These are phyloP conservation scores for Eucommia ulmoides DNA, from an alignment of 257 asterid genomes.

Conservation along the genomic window DNA sequence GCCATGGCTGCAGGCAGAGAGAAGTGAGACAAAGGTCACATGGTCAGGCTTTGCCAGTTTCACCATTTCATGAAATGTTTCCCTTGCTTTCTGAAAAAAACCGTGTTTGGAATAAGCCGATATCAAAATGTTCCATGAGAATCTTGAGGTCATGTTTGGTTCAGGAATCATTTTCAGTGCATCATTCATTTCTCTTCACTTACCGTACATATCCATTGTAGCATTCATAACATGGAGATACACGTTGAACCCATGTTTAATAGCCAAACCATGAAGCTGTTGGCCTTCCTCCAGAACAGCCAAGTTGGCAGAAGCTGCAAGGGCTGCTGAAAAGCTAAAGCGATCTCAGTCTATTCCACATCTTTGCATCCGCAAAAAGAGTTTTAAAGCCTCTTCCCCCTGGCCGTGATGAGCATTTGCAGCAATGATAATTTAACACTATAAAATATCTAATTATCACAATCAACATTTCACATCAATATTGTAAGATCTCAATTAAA, in stretches of 20 bases:
- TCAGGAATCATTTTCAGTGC: constrained; percentile 51
- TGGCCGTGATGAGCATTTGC: constrained; percentile 59
- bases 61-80: constrained; percentile 55
- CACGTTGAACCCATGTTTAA: constrained; percentile 46
- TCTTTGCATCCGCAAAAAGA: constrained; percentile 67
- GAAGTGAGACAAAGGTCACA: constrained; percentile 79
- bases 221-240: constrained; percentile 52
- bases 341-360: constrained; percentile 55
- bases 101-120: constrained; percentile 80
- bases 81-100: constrained; percentile 36
- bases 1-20: constrained; percentile 89
- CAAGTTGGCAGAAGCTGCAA: constrained; percentile 58
- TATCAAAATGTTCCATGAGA: constrained; percentile 67
- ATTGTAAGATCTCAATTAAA: too few relatives aligned
- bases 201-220: constrained; percentile 83
- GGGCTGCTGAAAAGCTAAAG: constrained; percentile 71
- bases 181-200: constrained; percentile 62
- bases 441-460: too few relatives aligned
- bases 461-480: too few relatives aligned
- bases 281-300: constrained; percentile 69
- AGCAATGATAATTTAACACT: too few relatives aligned
- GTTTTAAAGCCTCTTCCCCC: constrained; percentile 74
- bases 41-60: constrained; percentile 51
- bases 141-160: constrained; percentile 34
- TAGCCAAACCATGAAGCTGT: constrained; percentile 52